phyloP scores from a whole-genome alignment of 106 monocot species.

The Acorus gramineus region DNA sequence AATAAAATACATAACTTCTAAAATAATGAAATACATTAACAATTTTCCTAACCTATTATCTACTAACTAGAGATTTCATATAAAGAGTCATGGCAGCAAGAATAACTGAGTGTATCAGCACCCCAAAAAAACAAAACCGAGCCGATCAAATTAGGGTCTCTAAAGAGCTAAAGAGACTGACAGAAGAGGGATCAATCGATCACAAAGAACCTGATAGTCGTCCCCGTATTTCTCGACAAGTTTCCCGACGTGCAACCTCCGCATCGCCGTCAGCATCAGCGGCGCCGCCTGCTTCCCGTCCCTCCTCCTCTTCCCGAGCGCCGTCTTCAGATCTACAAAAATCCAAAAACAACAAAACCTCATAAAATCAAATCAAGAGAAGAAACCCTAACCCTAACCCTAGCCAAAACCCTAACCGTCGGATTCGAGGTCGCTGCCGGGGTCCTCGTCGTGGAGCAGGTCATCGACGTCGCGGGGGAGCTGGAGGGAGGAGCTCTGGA shows the following conservation, averaged over 20 bases:
- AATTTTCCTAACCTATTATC: too few species aligned
- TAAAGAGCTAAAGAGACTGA: neutral
- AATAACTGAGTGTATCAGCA: too few species aligned
- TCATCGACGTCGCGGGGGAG: conserved; percentile 15
- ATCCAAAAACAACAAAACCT: neutral
- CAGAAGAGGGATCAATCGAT: neutral
- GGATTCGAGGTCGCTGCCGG: conserved; percentile 71
- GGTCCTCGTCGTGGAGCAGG: conserved; percentile 28
- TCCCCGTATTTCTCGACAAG: conserved; percentile 73
- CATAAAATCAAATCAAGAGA: neutral
- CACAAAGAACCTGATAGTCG: conserved; percentile 53
- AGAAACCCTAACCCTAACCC: neutral
- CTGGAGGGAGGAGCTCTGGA: conserved; percentile 55
- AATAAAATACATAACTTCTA: too few species aligned
- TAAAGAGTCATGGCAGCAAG: too few species aligned
- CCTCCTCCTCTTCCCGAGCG: conserved; percentile 71
- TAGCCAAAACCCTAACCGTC: conserved; percentile 40
- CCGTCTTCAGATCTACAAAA: conserved; percentile 58
- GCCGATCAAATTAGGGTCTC: too few species aligned
- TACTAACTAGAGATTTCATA: too few species aligned
- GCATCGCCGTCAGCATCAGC: conserved; percentile 59
- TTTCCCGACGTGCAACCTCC: conserved; percentile 49
- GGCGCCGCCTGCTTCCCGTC: conserved; percentile 59
- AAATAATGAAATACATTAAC: too few species aligned
- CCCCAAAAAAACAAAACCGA: too few species aligned